Base-by-base conservation (phyloP, 495 filamentous ascomycete species). In the Neurospora sp. region DNA sequence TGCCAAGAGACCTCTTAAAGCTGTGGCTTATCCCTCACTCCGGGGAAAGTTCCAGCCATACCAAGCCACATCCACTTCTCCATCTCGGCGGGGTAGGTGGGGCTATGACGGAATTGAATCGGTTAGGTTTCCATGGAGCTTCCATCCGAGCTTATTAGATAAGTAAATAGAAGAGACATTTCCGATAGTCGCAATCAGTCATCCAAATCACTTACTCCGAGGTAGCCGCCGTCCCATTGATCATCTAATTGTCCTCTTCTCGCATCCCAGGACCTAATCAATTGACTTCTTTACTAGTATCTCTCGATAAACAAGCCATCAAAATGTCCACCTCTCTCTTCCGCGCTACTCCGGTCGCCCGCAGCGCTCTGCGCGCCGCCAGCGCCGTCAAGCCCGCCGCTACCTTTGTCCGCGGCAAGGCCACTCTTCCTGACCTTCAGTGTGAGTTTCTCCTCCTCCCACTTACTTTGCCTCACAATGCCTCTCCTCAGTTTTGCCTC, bases 341-440 rank as follows among this genome's bases (percentile, higher is more conserved):
- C 69, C 88, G 88, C 76, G 83, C 87, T 46, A 79, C 78, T 42
- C 82, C 83, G 70, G 80, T 80, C 62, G 83, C 78, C 42, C 83
- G 81, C 74, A 83, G 81, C 73, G 81, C 84, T 81, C 82, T 86
- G 79, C 82, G 79, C 71, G 78, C 77, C 75, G 78, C 79, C 23
- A 76, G 80, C 76, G 82, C 81, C 70, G 71, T 75, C 74, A 81
- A 83, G 79, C 79, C 81, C 73, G 81, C 85, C 76, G 87, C 89
- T 78, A 90, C 89, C 81, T 94, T 96, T 80, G 85, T 89, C 77
- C 88, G 93, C 76, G 90, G 90, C 82, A 98, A 98, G 86, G 95
- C 93, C 62, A 97, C 93, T 35, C 90, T 99, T 37, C 96, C 96
- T 40, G 94, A 97, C 80, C 90, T 99, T n/a, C 83, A 92, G 76